Conservation (phyloP, 2,329 filamentous ascomycete species). For the Botrytis hyacinthi region DNA sequence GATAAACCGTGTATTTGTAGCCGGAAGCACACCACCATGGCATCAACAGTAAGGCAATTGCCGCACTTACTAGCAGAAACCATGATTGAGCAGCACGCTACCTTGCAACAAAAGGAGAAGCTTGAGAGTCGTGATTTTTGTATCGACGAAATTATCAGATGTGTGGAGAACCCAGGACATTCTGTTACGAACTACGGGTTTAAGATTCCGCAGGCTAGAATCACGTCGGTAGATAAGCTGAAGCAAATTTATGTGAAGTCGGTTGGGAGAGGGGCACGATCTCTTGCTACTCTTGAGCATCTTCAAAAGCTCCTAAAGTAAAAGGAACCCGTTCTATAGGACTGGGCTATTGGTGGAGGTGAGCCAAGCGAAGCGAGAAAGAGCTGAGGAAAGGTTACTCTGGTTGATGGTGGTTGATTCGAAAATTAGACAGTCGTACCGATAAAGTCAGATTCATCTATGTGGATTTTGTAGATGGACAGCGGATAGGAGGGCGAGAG, state of each 20-base stretch:
- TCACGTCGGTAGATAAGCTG: not conserved
- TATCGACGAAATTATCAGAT: not conserved
- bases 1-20: not conserved
- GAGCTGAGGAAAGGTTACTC: not conserved
- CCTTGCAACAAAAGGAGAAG: not conserved
- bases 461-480: accelerated
- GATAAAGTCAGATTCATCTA: not conserved
- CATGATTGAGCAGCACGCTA: not conserved
- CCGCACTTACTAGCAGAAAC: not conserved
- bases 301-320: not conserved
- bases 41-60: not conserved
- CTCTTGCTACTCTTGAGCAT: not conserved
- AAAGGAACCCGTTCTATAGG: too few relatives aligned
- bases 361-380: not conserved
- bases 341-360: too few relatives aligned
- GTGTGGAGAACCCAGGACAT: not conserved
- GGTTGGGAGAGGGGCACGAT: not conserved
- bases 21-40: too few relatives aligned
- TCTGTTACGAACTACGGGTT: not conserved
- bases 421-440: not conserved
- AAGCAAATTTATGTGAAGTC: not conserved
- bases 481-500: not conserved
- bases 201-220: not conserved
- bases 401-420: too few relatives aligned
- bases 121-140: too few relatives aligned